phyloP scores from a whole-genome alignment of 306 rosid species.

The Prunus dulcis region DNA sequence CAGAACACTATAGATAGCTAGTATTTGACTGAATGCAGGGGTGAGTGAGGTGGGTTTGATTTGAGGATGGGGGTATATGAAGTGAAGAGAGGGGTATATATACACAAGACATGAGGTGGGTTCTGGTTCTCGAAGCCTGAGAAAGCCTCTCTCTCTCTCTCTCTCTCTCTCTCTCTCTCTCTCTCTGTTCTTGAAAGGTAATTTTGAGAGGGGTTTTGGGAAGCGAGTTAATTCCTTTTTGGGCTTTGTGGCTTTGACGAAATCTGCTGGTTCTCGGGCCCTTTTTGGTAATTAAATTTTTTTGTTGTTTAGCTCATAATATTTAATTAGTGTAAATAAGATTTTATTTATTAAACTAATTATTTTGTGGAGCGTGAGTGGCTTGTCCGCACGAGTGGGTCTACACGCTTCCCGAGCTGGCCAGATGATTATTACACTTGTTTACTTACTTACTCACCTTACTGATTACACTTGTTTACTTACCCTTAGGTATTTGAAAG shows the following conservation, averaged over 20 bases:
- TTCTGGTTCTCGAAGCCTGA: conserved; percentile 48
- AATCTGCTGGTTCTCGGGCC: conserved; percentile 40
- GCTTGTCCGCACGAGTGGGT: conserved; percentile 73
- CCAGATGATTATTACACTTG: conserved; percentile 22
- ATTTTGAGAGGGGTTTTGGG: conserved; percentile 53
- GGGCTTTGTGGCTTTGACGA: conserved; percentile 19
- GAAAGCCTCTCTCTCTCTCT: conserved; percentile 5
- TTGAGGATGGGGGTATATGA: not conserved
- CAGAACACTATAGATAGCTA: no score
- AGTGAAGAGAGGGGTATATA: not conserved
- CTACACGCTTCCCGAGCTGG: conserved; percentile 45
- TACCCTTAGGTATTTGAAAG: conserved; percentile 2
- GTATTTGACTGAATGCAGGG: not conserved
- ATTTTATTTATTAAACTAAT: conserved; percentile 1
- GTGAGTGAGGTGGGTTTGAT: not conserved
- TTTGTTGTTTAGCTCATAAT: conserved; percentile 31
- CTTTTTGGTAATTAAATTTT: conserved; percentile 40
- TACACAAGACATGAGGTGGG: conserved; percentile 33
- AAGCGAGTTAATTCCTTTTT: conserved; percentile 48
- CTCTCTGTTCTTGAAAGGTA: conserved; percentile 45
- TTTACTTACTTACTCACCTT: conserved; percentile 21
- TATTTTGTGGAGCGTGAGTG: conserved; percentile 43
- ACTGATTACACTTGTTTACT: conserved; percentile 15
- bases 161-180: not conserved
- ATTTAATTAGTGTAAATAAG: not conserved